Evolutionary conservation across 208 protist species (phyloP), one percentile per base, ranked within the genome.

Genomic region (Crithidia sp.): DNA sequence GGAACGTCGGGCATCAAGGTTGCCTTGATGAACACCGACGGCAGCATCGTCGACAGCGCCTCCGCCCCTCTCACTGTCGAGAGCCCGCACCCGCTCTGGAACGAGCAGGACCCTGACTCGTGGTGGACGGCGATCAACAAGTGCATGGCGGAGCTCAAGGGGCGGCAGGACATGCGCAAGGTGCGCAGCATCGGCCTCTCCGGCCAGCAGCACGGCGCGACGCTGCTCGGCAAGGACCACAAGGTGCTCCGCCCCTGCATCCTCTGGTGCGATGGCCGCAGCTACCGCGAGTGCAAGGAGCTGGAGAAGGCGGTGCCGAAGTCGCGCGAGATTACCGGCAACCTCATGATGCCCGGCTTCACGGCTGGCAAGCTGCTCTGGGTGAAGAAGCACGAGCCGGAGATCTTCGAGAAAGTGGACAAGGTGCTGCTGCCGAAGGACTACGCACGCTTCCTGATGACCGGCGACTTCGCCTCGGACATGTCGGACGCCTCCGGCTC

Each of bases 271-370:
- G 89, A 90, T 45, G 89, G 89, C 47, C 86, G 87, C 60, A 88
- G 89, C 67, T 79, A 79, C 39, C 53, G 58, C 54, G 85, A 94
- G 79, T 92, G 90, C 66, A 74, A 57, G 36, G 90, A 92, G 74
- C 70, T 94, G n/a, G 83, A 91, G 79, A 65, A 74, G 62, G 65
- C 65, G 10, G 90, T 95, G 39, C 85, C 83, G 17, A 65, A 73
- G 54, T 87, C 79, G 49, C 75, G 87, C 64, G 61, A 83, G 36
- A 91, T 84, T 71, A 92, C 90, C 2, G 90, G 87, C 50, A 92
- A 92, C 70, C 60, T 92, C n/a, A 92, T 91, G 74, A 92, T 92
- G 85, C 90, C 87, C 50, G 90, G 90, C 75, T 95, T 95, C 77
- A 91, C 87, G 40, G 85, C 90, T 16, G 90, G 90, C 36, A 92